phyloP scores from a whole-genome alignment of 1,284 basidiomycete genomes.

The Mycena sp. region DNA sequence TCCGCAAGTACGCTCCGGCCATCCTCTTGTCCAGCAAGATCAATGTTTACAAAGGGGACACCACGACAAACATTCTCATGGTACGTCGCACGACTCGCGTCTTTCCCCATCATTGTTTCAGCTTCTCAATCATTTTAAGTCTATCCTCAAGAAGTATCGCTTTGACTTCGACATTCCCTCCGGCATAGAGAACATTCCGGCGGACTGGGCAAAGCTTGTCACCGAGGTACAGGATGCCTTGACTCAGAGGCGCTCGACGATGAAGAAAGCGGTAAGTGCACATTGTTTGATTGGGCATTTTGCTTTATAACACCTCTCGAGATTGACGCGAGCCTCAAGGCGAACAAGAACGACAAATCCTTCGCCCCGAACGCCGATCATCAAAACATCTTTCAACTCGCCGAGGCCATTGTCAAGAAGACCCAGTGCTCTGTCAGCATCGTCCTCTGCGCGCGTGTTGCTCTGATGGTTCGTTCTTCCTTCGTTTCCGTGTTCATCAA shows the following conservation, averaged over 20 bases:
- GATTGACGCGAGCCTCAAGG: neutral
- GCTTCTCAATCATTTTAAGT: neutral
- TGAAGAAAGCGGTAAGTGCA: neutral
- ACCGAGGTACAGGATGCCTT: neutral
- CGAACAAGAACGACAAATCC: neutral
- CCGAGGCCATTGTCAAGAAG: neutral
- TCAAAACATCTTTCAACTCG: neutral
- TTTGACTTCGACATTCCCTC: slow-evolving; percentile 7
- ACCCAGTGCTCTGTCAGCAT: neutral
- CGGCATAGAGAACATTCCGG: slow-evolving; percentile 3
- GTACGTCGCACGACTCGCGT: neutral
- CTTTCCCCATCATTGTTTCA: neutral
- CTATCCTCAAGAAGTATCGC: neutral
- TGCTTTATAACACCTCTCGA: neutral
- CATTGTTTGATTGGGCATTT: neutral
- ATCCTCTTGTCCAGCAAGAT: neutral
- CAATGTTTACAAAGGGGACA: neutral
- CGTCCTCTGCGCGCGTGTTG: too few species aligned
- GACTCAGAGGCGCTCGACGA: neutral
- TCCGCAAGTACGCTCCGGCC: neutral
- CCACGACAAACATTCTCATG: neutral
- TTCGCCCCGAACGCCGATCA: neutral
- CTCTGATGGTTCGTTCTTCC: neutral
- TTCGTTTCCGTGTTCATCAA: neutral
- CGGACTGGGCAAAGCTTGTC: neutral